These are phyloP conservation scores for Neurospora sp. DNA, from an alignment of 495 filamentous ascomycete genomes.

Conservation along the genomic window DNA sequence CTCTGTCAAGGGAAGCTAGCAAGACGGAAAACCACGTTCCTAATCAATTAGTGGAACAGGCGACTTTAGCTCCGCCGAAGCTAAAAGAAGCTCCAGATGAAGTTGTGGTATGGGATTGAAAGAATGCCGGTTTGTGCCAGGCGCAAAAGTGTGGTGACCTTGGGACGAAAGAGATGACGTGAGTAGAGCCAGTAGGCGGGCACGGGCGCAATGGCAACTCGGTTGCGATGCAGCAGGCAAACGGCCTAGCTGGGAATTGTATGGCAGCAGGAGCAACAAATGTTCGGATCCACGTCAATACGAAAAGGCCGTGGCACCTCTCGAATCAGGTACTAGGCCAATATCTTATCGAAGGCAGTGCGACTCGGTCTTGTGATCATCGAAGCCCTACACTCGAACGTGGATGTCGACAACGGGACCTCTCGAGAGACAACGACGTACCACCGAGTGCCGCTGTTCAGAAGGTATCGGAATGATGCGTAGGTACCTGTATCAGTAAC, in stretches of 20 bases:
- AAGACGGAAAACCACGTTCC: neutral
- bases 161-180: neutral
- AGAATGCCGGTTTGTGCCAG: neutral
- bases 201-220: neutral
- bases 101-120: neutral
- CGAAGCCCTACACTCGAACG: neutral
- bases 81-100: neutral
- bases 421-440: neutral
- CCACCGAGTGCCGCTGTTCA: neutral
- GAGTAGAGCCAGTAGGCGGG: neutral
- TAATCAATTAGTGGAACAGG: neutral
- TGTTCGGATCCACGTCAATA: neutral
- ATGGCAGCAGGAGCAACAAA: neutral
- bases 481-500: neutral
- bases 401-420: neutral
- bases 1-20: neutral
- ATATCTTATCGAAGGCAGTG: neutral
- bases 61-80: neutral
- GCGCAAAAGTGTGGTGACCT: neutral
- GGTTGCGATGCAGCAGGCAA: neutral
- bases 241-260: neutral
- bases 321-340: neutral
- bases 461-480: neutral
- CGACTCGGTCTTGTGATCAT: neutral
- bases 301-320: neutral